Percentiles rank a stretch among this genome's conserved stretches.
phyloP scores from a whole-genome alignment of 2,329 filamentous ascomycete species.

The Venturia carpophila region DNA sequence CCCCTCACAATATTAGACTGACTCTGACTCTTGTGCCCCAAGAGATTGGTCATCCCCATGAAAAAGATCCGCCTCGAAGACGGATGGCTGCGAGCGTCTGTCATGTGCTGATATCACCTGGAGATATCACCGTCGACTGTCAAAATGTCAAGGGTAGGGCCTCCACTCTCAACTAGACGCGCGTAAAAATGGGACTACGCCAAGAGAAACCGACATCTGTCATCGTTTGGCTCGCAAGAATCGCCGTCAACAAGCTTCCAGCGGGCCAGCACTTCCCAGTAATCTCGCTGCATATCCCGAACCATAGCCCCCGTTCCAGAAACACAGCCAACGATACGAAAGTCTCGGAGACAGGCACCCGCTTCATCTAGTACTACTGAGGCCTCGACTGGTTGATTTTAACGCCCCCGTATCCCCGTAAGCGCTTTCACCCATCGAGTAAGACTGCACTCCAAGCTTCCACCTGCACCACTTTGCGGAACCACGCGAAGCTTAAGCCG shows the following conservation, averaged over 20 bases:
- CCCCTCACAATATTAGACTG: too few species aligned
- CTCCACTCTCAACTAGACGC: neutral
- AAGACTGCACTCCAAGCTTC: neutral
- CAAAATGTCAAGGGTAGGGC: neutral
- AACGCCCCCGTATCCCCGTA: too few species aligned
- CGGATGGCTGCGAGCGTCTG: too few species aligned
- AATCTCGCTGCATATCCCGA: neutral
- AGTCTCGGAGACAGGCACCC: neutral
- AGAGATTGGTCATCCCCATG: too few species aligned
- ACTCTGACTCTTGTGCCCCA: too few species aligned
- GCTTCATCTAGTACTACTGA: neutral
- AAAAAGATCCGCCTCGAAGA: too few species aligned
- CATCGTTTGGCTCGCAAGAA: neutral
- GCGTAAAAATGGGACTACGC: neutral
- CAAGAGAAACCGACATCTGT: neutral
- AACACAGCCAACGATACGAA: neutral
- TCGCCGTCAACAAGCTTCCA: constrained; percentile 1
- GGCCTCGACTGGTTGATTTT: neutral
- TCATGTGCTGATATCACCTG: too few species aligned
- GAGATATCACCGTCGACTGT: neutral
- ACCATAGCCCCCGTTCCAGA: neutral
- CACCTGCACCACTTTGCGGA: neutral
- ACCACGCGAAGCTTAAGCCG: neutral
- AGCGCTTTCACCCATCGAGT: neutral
- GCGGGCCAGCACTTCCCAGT: neutral